Evolutionary conservation across 495 filamentous ascomycete species (phyloP), one percentile per base, ranked within the genome.

Genomic region (Sporormia fimetaria): DNA sequence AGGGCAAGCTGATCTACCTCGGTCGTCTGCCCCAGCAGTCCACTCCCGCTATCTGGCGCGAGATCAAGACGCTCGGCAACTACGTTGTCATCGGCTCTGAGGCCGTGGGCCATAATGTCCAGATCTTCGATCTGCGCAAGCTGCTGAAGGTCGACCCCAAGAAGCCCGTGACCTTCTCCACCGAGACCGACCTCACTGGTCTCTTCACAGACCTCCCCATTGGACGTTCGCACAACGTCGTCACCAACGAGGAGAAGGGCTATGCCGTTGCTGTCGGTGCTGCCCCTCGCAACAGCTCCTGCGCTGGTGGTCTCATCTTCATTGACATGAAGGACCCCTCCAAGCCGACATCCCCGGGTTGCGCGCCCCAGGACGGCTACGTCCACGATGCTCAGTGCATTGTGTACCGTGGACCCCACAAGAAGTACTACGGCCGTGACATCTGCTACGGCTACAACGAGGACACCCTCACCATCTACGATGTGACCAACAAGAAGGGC

Each of bases 381-480:
- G 69, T 73, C 22, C 71, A 75, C 47, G 71, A 75, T 49, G 70
- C 73, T 1, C 72, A 76, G 48, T 75, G 73, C 44, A 47, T 77
- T 16, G 54, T 67, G 28, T 77, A 75, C 62, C 61, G 57, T 17
- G 73, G 72, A 3, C 73, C 73, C 12, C 63, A 69, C 51, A 57
- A 52, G 36, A 62, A 63, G 47, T 76, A 69, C 55, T 29, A 53
- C 2, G 68, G 67, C 28, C 56, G 56, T n/a, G 70, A 76, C 42
- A 67, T 76, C 56, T 76, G 73, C 60, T 76, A 70, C 54, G 65
- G 61, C 24, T 77, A 70, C 57, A 75, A 76, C 57, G 63, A 67
- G 38, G 57, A 65, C 41, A 56, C 55, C 6, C 38, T 63, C 12
- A 61, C 60, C 12, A 63, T 63, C 59, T 69, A 70, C 52, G 72